Base-by-base conservation (phyloP, 768 basidiomycete species). In the Termitomyces titanicus region DNA sequence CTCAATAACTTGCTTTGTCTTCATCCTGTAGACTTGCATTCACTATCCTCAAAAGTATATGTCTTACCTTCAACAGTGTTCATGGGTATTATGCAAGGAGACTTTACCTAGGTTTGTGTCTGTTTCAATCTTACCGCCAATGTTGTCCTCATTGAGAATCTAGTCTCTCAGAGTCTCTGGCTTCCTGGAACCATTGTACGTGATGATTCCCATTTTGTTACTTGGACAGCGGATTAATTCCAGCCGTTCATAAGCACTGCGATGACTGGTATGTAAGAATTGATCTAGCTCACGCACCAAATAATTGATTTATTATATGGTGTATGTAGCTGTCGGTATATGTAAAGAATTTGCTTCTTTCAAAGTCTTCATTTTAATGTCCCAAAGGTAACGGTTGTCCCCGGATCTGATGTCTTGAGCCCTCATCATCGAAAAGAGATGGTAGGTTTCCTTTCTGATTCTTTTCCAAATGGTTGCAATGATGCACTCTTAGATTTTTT, bases 91-190 rank as follows among this genome's bases (percentile, higher is more conserved):
- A 35, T 31, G 54, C 50, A 9, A 37, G 50, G 24, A 47, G 39
- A 5, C 38, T 59, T 20, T 46, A 47, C 24, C 20, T 47, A 31
- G 38, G 54, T 49, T 15, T 13, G 5, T 3, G 31, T 47, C 18
- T 18, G 12, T 3, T 1, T 7, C 13, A 17, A 18, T 9, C 15
- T 20, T 12, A 3, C 37, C 13, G 17, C 29, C 11, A 17, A 5
- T 12, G n/a, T 18, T 15, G 4, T 7, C 6, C 38, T 38, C 11
- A 38, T 34, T 31, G 13, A 47, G 8, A 7, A 8, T 8, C 37
- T 31, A 58, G 58, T 55, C 18, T 37, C 38, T 33, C 29, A 37
- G 33, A 51, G 37, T 29, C 18, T 31, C 29, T 59, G 58, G 58
- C 37, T 56, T 34, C 43, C 55, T 1, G 37, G 50, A 33, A 39